Evolutionary conservation across 495 filamentous ascomycete genomes (phyloP).

Genomic region (Annulohypoxylon maeteangense): DNA sequence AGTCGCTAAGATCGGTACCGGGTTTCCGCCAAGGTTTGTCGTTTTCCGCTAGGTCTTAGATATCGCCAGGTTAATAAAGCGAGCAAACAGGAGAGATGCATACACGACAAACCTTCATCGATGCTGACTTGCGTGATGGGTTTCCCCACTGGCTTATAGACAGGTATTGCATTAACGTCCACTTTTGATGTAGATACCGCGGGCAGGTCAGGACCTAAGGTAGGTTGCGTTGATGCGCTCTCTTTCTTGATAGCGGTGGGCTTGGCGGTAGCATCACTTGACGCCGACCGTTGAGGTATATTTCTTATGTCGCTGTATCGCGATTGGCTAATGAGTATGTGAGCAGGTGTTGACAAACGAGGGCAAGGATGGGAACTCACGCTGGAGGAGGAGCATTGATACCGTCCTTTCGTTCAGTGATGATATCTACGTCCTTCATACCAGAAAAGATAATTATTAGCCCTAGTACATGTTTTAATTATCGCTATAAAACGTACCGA

Average conservation of each 20-base stretch:
- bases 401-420: conserved; percentile 85
- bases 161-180: conserved; percentile 84
- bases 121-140: conserved; percentile 86
- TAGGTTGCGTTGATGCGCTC: conserved; percentile 34
- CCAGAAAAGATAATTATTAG: conserved; percentile 29
- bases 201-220: conserved; percentile 57
- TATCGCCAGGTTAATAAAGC: conserved; percentile 24
- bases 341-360: conserved; percentile 21
- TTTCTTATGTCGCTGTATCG: conserved; percentile 72
- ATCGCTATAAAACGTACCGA: conserved; percentile 40
- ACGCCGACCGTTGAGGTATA: conserved; percentile 70
- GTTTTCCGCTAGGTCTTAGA: conserved; percentile 76
- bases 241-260: conserved; percentile 60
- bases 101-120: conserved; percentile 66
- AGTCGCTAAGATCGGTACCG: conserved; percentile 94
- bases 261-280: conserved; percentile 59
- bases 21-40: conserved; percentile 97
- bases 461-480: not conserved
- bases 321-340: conserved; percentile 52
- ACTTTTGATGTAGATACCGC: conserved; percentile 78
- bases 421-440: conserved; percentile 90
- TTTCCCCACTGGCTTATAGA: conserved; percentile 77
- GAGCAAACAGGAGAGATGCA: not conserved
- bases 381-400: conserved; percentile 74
- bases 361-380: conserved; percentile 53